phyloP scores from a whole-genome alignment of 257 asterid species.

The Perilla frutescens region DNA sequence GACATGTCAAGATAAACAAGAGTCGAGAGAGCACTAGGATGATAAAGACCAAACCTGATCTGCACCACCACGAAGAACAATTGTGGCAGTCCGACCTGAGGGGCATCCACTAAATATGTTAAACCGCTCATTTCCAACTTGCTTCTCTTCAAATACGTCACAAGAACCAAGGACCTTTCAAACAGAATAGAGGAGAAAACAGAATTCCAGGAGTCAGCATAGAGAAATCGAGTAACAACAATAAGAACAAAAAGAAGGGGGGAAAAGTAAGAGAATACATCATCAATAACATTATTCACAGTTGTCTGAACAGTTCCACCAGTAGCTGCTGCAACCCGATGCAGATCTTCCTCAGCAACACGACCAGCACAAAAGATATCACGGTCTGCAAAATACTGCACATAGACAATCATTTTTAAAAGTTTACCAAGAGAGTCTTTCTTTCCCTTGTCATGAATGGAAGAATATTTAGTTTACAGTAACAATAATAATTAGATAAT shows the following conservation, averaged over 20 bases:
- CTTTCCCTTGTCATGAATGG: neutral
- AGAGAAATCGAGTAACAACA: neutral
- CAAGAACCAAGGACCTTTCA: slow-evolving; percentile 83
- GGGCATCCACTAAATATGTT: slow-evolving; percentile 96
- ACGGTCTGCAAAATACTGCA: slow-evolving; percentile 93
- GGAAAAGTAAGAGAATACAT: slow-evolving; percentile 52
- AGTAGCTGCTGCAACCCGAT: slow-evolving; percentile 87
- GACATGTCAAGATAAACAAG: slow-evolving; percentile 16
- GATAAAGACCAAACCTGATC: slow-evolving; percentile 70
- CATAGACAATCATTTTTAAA: slow-evolving; percentile 26
- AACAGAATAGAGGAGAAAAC: slow-evolving; percentile 16
- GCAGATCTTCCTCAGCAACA: slow-evolving; percentile 86
- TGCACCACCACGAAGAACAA: slow-evolving; percentile 97
- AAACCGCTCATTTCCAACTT: slow-evolving; percentile 96
- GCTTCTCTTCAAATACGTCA: slow-evolving; percentile 85
- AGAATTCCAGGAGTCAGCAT: slow-evolving; percentile 20
- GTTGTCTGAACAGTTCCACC: slow-evolving; percentile 94
- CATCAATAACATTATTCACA: slow-evolving; percentile 84
- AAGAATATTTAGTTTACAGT: neutral
- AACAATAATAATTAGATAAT: neutral
- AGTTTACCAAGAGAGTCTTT: slow-evolving; percentile 6
- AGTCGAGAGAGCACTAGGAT: neutral
- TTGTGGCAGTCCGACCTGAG: slow-evolving; percentile 83
- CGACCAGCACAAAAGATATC: slow-evolving; percentile 97
- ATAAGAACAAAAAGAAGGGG: neutral